phyloP scores from a whole-genome alignment of 257 asterid genomes.

The Coffea canephora region DNA sequence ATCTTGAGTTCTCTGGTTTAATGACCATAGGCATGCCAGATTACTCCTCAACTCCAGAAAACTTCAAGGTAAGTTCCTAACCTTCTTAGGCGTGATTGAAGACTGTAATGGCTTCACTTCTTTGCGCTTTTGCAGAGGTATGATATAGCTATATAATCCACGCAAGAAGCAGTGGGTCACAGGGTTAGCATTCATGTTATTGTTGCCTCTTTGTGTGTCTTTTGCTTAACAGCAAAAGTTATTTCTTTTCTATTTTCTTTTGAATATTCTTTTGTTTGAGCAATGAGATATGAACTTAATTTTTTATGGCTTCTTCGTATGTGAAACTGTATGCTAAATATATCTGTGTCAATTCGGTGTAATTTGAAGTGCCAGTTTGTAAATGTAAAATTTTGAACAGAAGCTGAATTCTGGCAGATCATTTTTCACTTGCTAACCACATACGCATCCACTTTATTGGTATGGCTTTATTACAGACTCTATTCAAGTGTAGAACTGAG shows the following conservation, averaged over 20 bases:
- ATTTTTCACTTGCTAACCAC: neutral
- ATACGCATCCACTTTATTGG: neutral
- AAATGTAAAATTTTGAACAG: neutral
- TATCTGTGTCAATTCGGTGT: neutral
- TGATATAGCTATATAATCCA: neutral
- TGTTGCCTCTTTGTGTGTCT: neutral
- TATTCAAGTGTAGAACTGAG: slow-evolving; percentile 68
- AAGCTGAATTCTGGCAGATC: neutral
- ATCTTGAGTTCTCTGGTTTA: slow-evolving; percentile 81
- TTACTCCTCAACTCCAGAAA: slow-evolving; percentile 83
- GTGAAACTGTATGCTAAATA: neutral
- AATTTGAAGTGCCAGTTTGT: neutral
- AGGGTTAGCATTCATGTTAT: neutral
- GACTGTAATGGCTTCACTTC: neutral
- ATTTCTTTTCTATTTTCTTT: too few relatives aligned
- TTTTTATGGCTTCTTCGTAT: neutral
- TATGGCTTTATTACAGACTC: slow-evolving; percentile 41
- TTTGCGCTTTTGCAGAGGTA: neutral
- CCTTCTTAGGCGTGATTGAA: neutral
- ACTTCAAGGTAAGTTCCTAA: slow-evolving; percentile 58
- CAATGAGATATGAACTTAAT: neutral
- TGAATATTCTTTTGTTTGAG: too few relatives aligned
- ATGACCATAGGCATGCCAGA: slow-evolving; percentile 96
- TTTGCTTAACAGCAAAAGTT: neutral
- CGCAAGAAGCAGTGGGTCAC: neutral